A percentile compares a stretch with the other conserved stretches of the same genome.
These are phyloP conservation scores for Annona squamosa DNA, from an alignment of 164 flowering plant genomes.

Conservation along the genomic window DNA sequence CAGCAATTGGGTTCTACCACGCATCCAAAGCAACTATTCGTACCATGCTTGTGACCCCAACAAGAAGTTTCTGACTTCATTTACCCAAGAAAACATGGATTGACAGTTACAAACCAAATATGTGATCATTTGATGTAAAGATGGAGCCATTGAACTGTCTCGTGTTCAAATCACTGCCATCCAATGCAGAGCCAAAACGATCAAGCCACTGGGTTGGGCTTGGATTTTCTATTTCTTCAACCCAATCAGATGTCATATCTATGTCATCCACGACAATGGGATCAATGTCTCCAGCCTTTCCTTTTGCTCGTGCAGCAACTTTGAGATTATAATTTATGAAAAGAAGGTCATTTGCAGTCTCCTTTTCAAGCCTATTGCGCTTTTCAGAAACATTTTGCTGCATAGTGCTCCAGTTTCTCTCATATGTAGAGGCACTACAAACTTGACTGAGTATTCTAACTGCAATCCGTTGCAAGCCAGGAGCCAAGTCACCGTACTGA, in stretches of 20 bases:
- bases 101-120: conserved; percentile 48
- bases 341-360: conserved; percentile 57
- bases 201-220: conserved; percentile 83
- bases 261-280: conserved; percentile 73
- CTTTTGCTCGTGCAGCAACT: conserved; percentile 44
- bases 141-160: conserved; percentile 61
- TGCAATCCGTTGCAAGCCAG: conserved; percentile 75
- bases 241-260: conserved; percentile 97
- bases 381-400: conserved; percentile 79
- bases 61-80: background rate
- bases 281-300: conserved; percentile 45
- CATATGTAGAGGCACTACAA: conserved; percentile 63
- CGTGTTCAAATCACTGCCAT: conserved; percentile 73
- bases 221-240: conserved; percentile 71
- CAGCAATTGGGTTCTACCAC: background rate
- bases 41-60: background rate
- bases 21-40: background rate
- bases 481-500: conserved; percentile 82
- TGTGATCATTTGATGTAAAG: conserved; percentile 51
- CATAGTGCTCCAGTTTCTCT: conserved; percentile 70
- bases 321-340: conserved; percentile 76
- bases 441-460: conserved; percentile 84
- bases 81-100: conserved; percentile 36
- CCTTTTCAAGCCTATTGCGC: conserved; percentile 78
- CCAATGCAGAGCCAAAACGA: conserved; percentile 64